These are phyloP conservation scores for Floccularia luteovirens DNA, from an alignment of 768 basidiomycete species.

Conservation along the genomic window DNA sequence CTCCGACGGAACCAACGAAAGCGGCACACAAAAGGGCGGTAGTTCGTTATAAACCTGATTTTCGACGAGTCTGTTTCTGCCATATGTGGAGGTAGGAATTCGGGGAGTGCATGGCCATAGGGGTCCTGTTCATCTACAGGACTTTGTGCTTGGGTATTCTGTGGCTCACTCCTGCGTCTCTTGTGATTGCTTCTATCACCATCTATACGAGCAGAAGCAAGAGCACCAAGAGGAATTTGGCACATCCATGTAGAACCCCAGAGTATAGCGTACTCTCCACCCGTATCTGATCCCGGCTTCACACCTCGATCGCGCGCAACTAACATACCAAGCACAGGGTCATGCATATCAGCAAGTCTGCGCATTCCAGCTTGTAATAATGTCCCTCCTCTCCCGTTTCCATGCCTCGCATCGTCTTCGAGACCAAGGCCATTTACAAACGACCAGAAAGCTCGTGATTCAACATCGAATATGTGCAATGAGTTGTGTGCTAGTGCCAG, in stretches of 20 bases:
- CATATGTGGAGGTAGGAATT: no score
- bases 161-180: conserved; percentile 9
- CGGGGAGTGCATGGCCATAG: no score
- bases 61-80: no score
- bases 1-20: conserved; percentile 63
- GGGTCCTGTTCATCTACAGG: no score
- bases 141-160: no score
- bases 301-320: conserved; percentile 38
- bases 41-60: no score
- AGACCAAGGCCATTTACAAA: no score
- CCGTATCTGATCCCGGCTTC: conserved; percentile 11
- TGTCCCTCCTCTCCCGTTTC: no score
- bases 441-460: conserved; percentile 61
- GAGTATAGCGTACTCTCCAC: conserved; percentile 42
- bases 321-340: conserved; percentile 65
- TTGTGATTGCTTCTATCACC: conserved; percentile 39
- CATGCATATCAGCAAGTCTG: no score
- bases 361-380: no score
- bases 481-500: conserved; percentile 78
- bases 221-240: conserved; percentile 42
- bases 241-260: conserved; percentile 89
- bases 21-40: conserved; percentile 72
- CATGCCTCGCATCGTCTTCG: no score
- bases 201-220: not conserved
- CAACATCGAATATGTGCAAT: conserved; percentile 83